phyloP scores from a whole-genome alignment of 1,139 yeast species.

The Trichomonascaceae sp. region DNA sequence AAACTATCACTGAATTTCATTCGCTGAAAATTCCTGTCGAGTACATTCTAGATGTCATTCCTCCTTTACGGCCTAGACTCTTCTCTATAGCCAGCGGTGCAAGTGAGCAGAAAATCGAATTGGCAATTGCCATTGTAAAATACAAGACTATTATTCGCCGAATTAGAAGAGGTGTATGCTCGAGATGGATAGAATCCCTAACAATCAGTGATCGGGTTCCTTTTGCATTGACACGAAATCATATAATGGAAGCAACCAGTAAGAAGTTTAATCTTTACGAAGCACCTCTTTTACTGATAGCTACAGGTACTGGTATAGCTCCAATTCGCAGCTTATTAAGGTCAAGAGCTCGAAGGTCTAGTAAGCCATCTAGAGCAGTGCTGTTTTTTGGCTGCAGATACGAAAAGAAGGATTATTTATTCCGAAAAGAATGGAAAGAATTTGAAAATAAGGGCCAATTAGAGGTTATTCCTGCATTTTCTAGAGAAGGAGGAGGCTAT shows the following conservation, averaged over 20 bases:
- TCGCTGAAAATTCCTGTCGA: slow-evolving; percentile 67
- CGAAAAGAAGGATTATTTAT: slow-evolving; percentile 61
- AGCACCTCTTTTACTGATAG: slow-evolving; percentile 60
- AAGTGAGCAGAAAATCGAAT: slow-evolving; percentile 38
- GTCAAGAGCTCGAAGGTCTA: slow-evolving; percentile 11
- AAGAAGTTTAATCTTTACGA: slow-evolving; percentile 17
- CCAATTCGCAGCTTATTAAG: slow-evolving; percentile 69
- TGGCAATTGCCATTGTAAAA: slow-evolving; percentile 79
- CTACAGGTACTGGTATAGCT: slow-evolving; percentile 93
- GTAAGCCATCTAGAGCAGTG: slow-evolving; percentile 14
- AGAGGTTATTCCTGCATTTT: slow-evolving; percentile 50
- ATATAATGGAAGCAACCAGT: slow-evolving; percentile 20
- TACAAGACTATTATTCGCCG: slow-evolving; percentile 76
- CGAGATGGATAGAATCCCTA: slow-evolving; percentile 62
- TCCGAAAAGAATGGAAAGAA: slow-evolving; percentile 48
- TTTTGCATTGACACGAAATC: slow-evolving; percentile 48
- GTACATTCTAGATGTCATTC: slow-evolving; percentile 69
- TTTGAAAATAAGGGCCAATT: slow-evolving; percentile 35
- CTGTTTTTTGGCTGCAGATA: slow-evolving; percentile 77
- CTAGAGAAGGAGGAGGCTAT: slow-evolving; percentile 45
- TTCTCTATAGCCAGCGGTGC: slow-evolving; percentile 68
- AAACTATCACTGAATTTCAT: slow-evolving; percentile 74
- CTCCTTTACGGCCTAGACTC: slow-evolving; percentile 69
- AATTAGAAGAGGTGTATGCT: slow-evolving; percentile 75
- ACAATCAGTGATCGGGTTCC: slow-evolving; percentile 44